Evolutionary conservation across 768 basidiomycete genomes (phyloP).

Genomic region (Panus rudis): DNA sequence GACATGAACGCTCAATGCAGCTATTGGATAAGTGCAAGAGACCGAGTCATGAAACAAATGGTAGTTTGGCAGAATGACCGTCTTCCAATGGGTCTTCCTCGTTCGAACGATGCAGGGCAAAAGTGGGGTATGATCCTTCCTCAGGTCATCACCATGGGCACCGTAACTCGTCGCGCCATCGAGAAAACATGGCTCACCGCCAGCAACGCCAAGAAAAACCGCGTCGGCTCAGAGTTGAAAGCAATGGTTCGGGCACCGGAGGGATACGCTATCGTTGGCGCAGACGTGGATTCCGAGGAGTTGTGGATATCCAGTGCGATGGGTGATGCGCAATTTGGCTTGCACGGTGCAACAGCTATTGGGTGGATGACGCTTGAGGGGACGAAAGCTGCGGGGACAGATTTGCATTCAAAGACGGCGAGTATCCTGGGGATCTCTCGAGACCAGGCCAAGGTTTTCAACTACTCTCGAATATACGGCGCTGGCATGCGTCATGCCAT

Average conservation of each 20-base stretch:
- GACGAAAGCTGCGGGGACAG: slow-evolving; percentile 89
- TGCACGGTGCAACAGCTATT: slow-evolving; percentile 93
- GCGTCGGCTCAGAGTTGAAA: slow-evolving; percentile 97
- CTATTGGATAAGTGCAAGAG: slow-evolving; percentile 95
- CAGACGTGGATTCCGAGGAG: slow-evolving; percentile 98
- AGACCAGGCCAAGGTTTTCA: slow-evolving; percentile 97
- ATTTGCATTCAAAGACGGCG: slow-evolving; percentile 95
- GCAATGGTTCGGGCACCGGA: slow-evolving; percentile 94
- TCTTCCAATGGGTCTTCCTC: slow-evolving; percentile 40
- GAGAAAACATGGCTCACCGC: slow-evolving; percentile 99
- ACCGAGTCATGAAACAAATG: slow-evolving; percentile 88
- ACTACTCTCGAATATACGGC: slow-evolving; percentile 98
- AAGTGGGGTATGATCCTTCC: slow-evolving; percentile 92
- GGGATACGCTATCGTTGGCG: slow-evolving; percentile 93
- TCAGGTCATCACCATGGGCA: slow-evolving; percentile 97
- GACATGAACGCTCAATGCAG: slow-evolving; percentile 92
- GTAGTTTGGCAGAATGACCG: slow-evolving; percentile 71
- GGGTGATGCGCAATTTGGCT: slow-evolving; percentile 96
- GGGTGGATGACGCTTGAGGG: slow-evolving; percentile 99
- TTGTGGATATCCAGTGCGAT: slow-evolving; percentile 98
- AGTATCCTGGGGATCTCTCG: slow-evolving; percentile 87
- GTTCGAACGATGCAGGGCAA: slow-evolving; percentile 18
- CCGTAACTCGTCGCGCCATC: slow-evolving; percentile 93
- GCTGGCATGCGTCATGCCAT: slow-evolving; percentile 94
- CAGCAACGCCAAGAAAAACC: slow-evolving; percentile 94